A percentile compares a stretch with the other conserved stretches of the same genome.
phyloP scores from a whole-genome alignment of 2,329 filamentous ascomycete species.

The Arthrinium puccinioides region DNA sequence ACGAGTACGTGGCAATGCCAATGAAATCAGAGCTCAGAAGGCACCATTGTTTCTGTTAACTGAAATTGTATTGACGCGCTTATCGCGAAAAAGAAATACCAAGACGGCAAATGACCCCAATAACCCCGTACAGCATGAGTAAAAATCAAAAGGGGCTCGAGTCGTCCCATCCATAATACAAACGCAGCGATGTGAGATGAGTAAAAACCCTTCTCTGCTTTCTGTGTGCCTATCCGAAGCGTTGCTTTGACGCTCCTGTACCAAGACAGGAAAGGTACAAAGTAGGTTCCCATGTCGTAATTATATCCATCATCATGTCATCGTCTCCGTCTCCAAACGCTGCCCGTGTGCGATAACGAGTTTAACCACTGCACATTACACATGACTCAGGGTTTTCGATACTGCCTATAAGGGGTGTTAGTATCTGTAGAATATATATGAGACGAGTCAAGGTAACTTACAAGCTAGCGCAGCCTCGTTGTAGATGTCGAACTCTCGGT shows the following conservation, averaged over 20 bases:
- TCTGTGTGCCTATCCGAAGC: too few species aligned
- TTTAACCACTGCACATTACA: conserved; percentile 92
- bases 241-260: too few species aligned
- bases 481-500: conserved; percentile 87
- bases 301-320: conserved; percentile 2
- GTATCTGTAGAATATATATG: too few species aligned
- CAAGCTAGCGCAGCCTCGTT: conserved; percentile 86
- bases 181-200: neutral
- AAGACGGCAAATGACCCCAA: neutral
- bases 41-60: too few species aligned
- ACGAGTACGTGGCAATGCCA: too few species aligned
- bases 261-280: too few species aligned
- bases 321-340: neutral
- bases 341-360: neutral
- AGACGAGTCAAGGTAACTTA: conserved; percentile 44
- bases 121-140: neutral
- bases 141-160: neutral
- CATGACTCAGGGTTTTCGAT: conserved; percentile 96
- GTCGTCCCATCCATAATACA: neutral
- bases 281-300: too few species aligned
- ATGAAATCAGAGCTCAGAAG: too few species aligned
- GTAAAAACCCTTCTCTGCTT: too few species aligned
- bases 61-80: too few species aligned
- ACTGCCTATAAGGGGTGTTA: conserved; percentile 54
- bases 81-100: neutral